Conservation (phyloP, 306 rosid species). For the Cyamopsis tetragonoloba region DNA sequence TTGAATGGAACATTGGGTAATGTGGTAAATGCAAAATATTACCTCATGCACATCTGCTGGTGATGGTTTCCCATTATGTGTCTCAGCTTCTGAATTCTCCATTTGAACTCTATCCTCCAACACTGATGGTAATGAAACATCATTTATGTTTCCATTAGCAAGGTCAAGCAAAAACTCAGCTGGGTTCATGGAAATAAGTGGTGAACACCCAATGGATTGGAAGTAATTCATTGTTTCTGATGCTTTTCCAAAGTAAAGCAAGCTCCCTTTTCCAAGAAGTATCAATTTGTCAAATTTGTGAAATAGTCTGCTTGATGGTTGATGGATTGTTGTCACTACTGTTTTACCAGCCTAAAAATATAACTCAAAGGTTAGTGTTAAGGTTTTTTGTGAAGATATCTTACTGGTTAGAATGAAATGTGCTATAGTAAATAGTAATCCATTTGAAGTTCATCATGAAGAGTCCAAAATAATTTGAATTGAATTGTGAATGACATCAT, state of each 20-base stretch:
- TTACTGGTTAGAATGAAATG: background rate
- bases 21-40: background rate
- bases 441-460: background rate
- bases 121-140: slow-evolving; percentile 88
- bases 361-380: slow-evolving; percentile 1
- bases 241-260: slow-evolving; percentile 94
- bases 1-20: no score
- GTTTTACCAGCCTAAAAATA: slow-evolving; percentile 85
- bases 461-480: background rate
- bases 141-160: slow-evolving; percentile 84
- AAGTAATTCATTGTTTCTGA: slow-evolving; percentile 76
- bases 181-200: slow-evolving; percentile 93
- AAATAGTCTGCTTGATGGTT: slow-evolving; percentile 94
- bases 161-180: slow-evolving; percentile 96
- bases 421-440: background rate
- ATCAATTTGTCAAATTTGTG: slow-evolving; percentile 95
- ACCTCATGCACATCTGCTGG: slow-evolving; percentile 91
- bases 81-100: slow-evolving; percentile 54
- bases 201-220: slow-evolving; percentile 83
- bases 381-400: background rate
- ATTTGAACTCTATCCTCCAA: slow-evolving; percentile 78
- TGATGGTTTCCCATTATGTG: slow-evolving; percentile 63
- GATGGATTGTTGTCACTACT: slow-evolving; percentile 94
- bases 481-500: background rate
- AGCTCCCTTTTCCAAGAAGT: slow-evolving; percentile 93